Percentiles rank a stretch among this genome's conserved stretches.
phyloP scores from a whole-genome alignment of 768 basidiomycete genomes.

The Podaxis sp. region DNA sequence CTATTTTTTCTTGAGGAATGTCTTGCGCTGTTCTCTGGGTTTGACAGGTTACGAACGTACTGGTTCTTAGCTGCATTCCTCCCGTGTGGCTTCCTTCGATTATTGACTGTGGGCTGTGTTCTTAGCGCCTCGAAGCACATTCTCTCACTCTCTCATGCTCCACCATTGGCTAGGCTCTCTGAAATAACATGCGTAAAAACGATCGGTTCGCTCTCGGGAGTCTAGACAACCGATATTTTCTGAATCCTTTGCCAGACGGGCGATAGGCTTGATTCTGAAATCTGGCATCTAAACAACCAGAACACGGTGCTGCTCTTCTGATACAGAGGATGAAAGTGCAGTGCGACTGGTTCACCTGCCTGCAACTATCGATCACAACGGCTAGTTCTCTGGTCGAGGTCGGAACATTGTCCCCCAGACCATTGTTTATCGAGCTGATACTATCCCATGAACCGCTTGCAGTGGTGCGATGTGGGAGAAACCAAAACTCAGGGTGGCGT shows the following conservation, averaged over 20 bases:
- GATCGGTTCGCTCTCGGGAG: background rate
- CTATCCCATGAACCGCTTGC: background rate
- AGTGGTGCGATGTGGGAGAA: background rate
- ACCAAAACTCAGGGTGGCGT: slow-evolving; percentile 17
- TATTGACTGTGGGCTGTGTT: background rate
- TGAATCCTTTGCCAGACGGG: background rate
- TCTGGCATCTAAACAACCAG: background rate
- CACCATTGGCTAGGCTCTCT: background rate
- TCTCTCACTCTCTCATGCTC: background rate
- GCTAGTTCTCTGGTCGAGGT: background rate
- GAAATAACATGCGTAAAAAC: background rate
- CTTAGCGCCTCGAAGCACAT: background rate
- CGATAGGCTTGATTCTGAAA: background rate
- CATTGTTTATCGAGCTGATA: background rate
- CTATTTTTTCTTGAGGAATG: background rate
- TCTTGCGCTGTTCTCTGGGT: background rate
- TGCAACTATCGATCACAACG: background rate
- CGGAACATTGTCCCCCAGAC: background rate
- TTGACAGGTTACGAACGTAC: background rate
- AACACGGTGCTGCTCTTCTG: background rate
- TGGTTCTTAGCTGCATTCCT: background rate
- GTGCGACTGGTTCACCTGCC: background rate
- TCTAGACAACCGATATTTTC: background rate
- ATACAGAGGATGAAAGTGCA: background rate
- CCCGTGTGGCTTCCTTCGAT: background rate